Evolutionary conservation across 371 early-diverging fungal species (phyloP).

Genomic region (Coemansia sp.): DNA sequence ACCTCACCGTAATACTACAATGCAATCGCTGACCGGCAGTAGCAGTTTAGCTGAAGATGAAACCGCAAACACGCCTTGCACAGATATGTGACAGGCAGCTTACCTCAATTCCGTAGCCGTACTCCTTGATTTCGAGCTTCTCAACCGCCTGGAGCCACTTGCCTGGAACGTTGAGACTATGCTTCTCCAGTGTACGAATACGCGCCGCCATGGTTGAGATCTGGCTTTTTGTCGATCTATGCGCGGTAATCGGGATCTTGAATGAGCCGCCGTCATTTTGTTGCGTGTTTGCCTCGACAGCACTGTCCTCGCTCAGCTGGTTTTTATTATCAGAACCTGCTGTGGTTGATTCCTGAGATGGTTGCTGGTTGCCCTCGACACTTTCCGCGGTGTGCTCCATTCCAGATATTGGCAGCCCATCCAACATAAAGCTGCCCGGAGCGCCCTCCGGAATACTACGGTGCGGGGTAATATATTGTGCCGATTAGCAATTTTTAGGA

Average conservation of each 20-base stretch:
- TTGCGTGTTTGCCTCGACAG: neutral
- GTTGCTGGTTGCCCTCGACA: neutral
- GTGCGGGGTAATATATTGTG: neutral
- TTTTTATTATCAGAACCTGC: neutral
- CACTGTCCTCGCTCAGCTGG: neutral
- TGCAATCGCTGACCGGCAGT: neutral
- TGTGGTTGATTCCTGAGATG: neutral
- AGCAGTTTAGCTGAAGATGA: neutral
- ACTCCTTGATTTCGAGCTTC: constrained; percentile 42
- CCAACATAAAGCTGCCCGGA: constrained; percentile 4
- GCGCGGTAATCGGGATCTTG: constrained; percentile 34
- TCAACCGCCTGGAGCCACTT: constrained; percentile 44
- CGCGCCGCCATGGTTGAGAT: constrained; percentile 39
- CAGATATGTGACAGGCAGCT: neutral
- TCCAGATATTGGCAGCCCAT: constrained; percentile 35
- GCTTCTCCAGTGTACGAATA: constrained; percentile 33
- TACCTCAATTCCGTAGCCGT: constrained; percentile 49
- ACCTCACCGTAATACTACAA: constrained; percentile 53
- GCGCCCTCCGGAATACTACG: constrained; percentile 1
- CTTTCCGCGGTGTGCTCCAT: constrained; percentile 10
- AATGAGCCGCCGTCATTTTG: constrained; percentile 20
- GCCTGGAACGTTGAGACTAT: constrained; percentile 40
- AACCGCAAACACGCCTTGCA: neutral
- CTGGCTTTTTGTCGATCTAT: constrained; percentile 24
- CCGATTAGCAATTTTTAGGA: neutral